Evolutionary conservation across 2,329 filamentous ascomycete genomes (phyloP), one percentile per base, ranked within the genome.

Genomic region (Zasmidium angulare): DNA sequence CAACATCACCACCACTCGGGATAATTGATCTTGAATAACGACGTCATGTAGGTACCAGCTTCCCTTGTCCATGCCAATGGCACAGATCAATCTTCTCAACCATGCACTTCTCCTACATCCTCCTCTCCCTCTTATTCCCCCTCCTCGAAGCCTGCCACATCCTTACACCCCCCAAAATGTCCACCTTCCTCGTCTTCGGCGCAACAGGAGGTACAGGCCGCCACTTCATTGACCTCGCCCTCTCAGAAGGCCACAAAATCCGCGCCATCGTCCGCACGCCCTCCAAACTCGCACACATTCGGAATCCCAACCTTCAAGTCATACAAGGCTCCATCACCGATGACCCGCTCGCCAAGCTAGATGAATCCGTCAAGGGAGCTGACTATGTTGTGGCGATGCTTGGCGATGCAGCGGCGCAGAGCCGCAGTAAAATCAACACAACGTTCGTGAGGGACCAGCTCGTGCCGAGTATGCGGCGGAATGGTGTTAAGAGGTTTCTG

Each of bases 181-280:
- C 71, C 10, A 61, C 73, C 31, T 69, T 74, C 58, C 59, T 73
- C 21, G 64, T 75, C 23, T 58, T 71, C 62, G 69, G 71, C 7
- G 63, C 59, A 1, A 57, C 58, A 4, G 54, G 58, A 24, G 48
- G 23, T 12, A 60, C 54, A 26, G 58, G 54, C n/a, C 24, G 53
- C 26, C 58, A 60, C 49, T 60, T 60, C 54, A 40, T 60, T 50
- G 24, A 21, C 12, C 58, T 21, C 24, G 46, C 36, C 29, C 54
- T 61, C 21, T 24, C 26, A 26, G 22, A 58, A 47, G 47, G 51
- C 43, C 55, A 61, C 48, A 10, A 20, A 17, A 40, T 61, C 6
- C 19, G 51, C 22, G 59, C 47, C 14, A 36, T 61, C 3, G 59
- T 58, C 29, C 40, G 59, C 29, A 55, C 21, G 1, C 59, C 50